Evolutionary conservation across 148 eudicot genomes (phyloP), one percentile per base, ranked within the genome.

Genomic region (Silene latifolia): DNA sequence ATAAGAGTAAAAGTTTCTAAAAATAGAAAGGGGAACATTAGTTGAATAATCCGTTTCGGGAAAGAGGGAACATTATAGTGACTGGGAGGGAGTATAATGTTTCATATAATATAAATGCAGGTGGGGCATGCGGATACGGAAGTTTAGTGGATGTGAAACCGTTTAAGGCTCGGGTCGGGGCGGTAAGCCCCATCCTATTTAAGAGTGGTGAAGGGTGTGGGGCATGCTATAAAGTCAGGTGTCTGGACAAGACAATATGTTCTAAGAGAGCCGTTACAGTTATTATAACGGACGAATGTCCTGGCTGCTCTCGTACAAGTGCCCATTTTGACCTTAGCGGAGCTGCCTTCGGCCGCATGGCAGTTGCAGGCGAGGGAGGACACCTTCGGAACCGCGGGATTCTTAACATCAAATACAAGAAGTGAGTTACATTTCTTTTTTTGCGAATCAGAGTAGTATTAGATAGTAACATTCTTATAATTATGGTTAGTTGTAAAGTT

Each of bases 81-180:
- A n/a, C n/a, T n/a, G n/a, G n/a, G n/a, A n/a, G n/a, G n/a, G n/a
- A n/a, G n/a, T n/a, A n/a, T n/a, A n/a, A n/a, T n/a, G n/a, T n/a
- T n/a, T n/a, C n/a, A n/a, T n/a, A n/a, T 27, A 27, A 27, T 27
- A 27, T 27, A 27, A 27, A 39, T 39, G 44, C 82, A 92, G 99
- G 99, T n/a, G 99, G 99, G 78, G 99, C 99, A 69, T 95, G 99
- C 58, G 99, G 99, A 61, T 95, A 95, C 84, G 99, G 97, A 9
- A 82, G 92, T 4, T 66, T 95, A 71, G 99, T 95, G 53, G 99
- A 95, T 68, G 99, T 92, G 85, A 92, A 81, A 85, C 99, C 99
- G 18, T 84, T 89, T 12, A 71, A 82, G 80, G 99, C 98, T 0
- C 78, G 98, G 70, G 98, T 95, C 0, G 96, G 96, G 70, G 97